Evolutionary conservation across 257 asterid genomes (phyloP), one percentile per base, ranked within the genome.

Genomic region (Plantago ovata): DNA sequence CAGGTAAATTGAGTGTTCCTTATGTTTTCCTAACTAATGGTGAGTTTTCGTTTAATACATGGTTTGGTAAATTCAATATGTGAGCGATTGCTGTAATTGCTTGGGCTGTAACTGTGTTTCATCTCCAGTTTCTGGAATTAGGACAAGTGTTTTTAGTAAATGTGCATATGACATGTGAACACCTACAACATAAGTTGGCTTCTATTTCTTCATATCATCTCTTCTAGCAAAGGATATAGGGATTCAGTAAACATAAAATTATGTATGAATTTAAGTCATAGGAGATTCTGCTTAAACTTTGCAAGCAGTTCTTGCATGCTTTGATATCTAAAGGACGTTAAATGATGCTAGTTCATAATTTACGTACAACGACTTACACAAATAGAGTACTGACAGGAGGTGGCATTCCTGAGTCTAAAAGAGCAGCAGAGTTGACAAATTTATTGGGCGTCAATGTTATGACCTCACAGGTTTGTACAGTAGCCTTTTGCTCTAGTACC

Each of bases 11-110:
- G 91, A 85, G 67, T 65, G 66, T 79, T 60, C 98, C 98, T 13
- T 91, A 78, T 56, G 95, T 77, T 53, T 91, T 87, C 78, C 78
- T 91, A 82, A 91, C 96, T 47, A 91, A 87, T 58, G 98, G 98
- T 91, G 75, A 78, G 96, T 76, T 40, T 38, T 45, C 36, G 7
- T 28, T 28, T 28, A 0, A 28, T 28, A 28, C 7, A 28, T 28
- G 36, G 6, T 2, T 45, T 32, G 21, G 16, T 46, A 52, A 42
- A 6, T 38, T 42, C n/a, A 39, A 14, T 19, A 32, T 16, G 18
- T 33, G n/a, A n/a, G n/a, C n/a, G n/a, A n/a, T 11, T 55, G 1
- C 0, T 21, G 11, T 28, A 13, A 7, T 19, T 10, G 18, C 24
- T 0, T 9, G 42, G 8, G 15, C 0, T 16, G 10, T 28, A 14